A percentile compares a stretch with the other conserved stretches of the same genome.
Evolutionary conservation across 768 basidiomycete species (phyloP).

Genomic region (Megacollybia marginata): DNA sequence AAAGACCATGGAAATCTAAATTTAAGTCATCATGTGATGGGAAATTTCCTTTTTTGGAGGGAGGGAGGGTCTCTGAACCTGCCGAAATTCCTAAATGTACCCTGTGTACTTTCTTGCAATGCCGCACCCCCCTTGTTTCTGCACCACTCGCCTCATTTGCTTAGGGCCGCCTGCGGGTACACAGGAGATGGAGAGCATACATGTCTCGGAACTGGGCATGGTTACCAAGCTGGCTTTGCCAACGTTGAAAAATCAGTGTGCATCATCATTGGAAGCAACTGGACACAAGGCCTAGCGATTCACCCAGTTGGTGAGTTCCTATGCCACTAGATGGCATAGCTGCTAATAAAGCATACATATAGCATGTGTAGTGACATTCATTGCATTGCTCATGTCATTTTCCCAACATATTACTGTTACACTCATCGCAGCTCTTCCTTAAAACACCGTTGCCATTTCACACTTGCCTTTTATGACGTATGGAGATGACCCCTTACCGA

Average conservation of each 20-base stretch:
- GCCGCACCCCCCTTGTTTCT: too few relatives aligned
- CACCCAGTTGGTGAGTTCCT: constrained; percentile 62
- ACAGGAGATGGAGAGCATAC: constrained; percentile 32
- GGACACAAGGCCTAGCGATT: constrained; percentile 69
- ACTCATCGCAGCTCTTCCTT: too few relatives aligned
- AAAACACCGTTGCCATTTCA: too few relatives aligned
- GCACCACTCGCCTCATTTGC: background rate
- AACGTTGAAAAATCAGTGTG: constrained; percentile 27
- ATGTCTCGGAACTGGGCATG: constrained; percentile 46
- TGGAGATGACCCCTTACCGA: too few relatives aligned
- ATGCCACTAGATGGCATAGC: background rate
- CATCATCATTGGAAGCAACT: constrained; percentile 42
- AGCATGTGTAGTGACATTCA: constrained; percentile 50
- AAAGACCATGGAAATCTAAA: too few relatives aligned
- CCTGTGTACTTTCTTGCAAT: too few relatives aligned
- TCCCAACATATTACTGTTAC: constrained; percentile 40
- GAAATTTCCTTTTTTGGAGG: too few relatives aligned
- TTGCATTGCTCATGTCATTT: constrained; percentile 45
- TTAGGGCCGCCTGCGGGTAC: constrained; percentile 59
- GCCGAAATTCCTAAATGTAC: too few relatives aligned
- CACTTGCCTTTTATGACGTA: too few relatives aligned
- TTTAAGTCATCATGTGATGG: too few relatives aligned
- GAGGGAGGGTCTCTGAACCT: too few relatives aligned
- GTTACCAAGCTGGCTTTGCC: constrained; percentile 41
- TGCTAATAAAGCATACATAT: background rate